A percentile compares a stretch with the other conserved stretches of the same genome.
These are phyloP conservation scores for Capsicum chinense DNA, from an alignment of 257 asterid genomes.

Conservation along the genomic window DNA sequence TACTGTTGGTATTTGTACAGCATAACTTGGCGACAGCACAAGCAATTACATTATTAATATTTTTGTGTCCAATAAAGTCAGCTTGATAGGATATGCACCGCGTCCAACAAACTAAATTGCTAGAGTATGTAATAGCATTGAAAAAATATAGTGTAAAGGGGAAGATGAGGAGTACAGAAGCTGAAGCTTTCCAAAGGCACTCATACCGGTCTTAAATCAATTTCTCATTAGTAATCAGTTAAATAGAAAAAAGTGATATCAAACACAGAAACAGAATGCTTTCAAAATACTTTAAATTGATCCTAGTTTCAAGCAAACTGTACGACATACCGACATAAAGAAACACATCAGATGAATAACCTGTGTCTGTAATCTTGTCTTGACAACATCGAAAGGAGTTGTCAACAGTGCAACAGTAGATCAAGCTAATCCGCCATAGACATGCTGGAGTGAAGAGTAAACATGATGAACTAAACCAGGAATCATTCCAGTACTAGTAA, in stretches of 20 bases:
- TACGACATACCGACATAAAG: not conserved
- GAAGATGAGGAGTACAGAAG: not conserved
- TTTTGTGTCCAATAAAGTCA: not conserved
- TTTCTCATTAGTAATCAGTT: not conserved
- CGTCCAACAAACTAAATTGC: not conserved
- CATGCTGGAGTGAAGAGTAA: slow-evolving; percentile 56
- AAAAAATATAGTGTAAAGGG: slow-evolving; percentile 1
- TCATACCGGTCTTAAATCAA: not conserved
- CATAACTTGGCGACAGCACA: not conserved
- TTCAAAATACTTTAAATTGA: not conserved
- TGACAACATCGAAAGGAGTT: slow-evolving; percentile 94
- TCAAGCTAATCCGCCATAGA: slow-evolving; percentile 92
- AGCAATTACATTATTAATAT: not conserved
- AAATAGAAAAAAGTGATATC: not conserved
- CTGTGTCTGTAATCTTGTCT: slow-evolving; percentile 92
- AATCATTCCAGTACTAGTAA: too few species aligned
- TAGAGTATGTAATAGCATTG: not conserved
- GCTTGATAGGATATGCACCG: not conserved
- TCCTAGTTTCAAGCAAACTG: slow-evolving; percentile 13
- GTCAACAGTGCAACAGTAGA: slow-evolving; percentile 87
- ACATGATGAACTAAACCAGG: not conserved
- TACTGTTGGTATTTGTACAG: not conserved
- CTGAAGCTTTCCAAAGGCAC: slow-evolving; percentile 7
- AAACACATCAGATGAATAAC: slow-evolving; percentile 39
- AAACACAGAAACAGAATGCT: not conserved